A percentile compares a stretch with the other conserved stretches of the same genome.
These are phyloP conservation scores for Oenanthe javanica DNA, from an alignment of 140 eudicot species.

Conservation along the genomic window DNA sequence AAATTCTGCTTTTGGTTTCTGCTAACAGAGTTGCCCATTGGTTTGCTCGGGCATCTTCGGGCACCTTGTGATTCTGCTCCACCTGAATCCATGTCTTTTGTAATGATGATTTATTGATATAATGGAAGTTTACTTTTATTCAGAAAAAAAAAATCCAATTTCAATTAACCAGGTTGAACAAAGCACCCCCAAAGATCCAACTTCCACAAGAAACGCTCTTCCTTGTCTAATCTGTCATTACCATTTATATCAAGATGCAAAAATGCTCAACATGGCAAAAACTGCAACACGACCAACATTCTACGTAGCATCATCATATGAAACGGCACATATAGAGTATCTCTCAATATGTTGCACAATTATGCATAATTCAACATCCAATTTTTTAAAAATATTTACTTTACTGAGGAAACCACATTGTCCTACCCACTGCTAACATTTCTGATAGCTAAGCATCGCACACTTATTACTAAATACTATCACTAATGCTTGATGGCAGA, in stretches of 20 bases:
- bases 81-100: no score
- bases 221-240: no score
- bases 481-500: constrained; percentile 5
- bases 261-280: not conserved
- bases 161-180: no score
- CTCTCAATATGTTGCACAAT: not conserved
- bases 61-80: no score
- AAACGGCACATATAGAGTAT: not conserved
- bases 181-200: no score
- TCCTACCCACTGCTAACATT: not conserved
- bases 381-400: constrained; percentile 1
- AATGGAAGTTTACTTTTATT: no score
- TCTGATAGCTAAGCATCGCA: not conserved
- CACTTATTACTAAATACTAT: not conserved
- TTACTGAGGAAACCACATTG: not conserved
- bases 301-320: not conserved
- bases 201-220: not conserved
- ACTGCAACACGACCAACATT: not conserved
- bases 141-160: no score
- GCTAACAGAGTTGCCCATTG: no score
- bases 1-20: no score
- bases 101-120: no score
- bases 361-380: not conserved
- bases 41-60: no score
- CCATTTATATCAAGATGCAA: not conserved